Base-by-base conservation (phyloP, 805 yeast species). In the Sungouiozyma ichnusensis region DNA sequence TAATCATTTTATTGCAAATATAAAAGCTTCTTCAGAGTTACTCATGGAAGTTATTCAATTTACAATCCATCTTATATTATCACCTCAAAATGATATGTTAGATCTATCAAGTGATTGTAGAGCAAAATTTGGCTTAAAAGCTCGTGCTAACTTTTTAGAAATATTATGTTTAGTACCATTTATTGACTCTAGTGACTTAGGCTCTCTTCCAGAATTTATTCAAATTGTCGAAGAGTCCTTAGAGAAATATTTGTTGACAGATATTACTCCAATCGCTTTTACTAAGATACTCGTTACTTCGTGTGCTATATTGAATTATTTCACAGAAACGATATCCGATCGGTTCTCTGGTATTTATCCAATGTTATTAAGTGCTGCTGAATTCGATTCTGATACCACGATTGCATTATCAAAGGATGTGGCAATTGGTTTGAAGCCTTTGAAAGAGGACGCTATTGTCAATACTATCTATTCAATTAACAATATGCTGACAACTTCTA, bases 391-490 rank as follows among this genome's bases (percentile, higher is more conserved):
- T 3, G 59, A 56, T 0, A 65, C 74, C 35, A 79, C 86, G 33
- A 57, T 66, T 37, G 63, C 66, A 4, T 71, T 80, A 2, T 73
- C 92, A 1, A 60, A 64, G 41, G 64, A 75, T 32, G 74, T 87
- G 33, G 82, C 88, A 0, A 59, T 73, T 38, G 86, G 88, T 3
- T 67, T 85, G 49, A 74, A 73, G 43, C 74, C 76, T 7, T 66
- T 83, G 41, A 76, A 87, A 16, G 90, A 86, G 54, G 96, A 87
- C 55, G 76, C 85, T 1, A 79, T 83, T 17, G 84, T 87, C 7
- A 80, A 95, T 6, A 74, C 90, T 1, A 77, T 92, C 40, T 92
- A 92, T 62, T 79, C 94, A 0, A 69, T 90, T 48, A 77, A 84
- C 16, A 92, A 92, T 57, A 60, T 83, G 45, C 63, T 90, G 27